Conservation (phyloP, 179 eudicot species). For the Heliamphora pulchella region DNA sequence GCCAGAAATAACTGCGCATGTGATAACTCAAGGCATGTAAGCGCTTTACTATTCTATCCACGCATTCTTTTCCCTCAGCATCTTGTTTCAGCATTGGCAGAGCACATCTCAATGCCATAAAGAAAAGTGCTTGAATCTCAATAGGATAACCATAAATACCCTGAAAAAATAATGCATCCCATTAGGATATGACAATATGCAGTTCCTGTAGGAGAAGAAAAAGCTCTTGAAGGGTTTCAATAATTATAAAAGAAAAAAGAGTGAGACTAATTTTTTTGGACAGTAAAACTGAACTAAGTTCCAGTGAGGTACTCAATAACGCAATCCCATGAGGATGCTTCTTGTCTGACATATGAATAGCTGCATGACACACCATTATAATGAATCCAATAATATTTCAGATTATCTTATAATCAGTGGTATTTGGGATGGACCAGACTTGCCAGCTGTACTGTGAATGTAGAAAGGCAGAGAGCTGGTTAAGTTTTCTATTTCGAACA, state of each 20-base stretch:
- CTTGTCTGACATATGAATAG: no score
- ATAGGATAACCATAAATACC: conserved; percentile 90
- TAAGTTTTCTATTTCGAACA: not conserved
- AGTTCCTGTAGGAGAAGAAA: no score
- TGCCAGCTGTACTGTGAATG: not conserved
- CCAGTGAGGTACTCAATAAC: no score
- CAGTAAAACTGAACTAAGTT: no score
- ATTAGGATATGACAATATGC: no score
- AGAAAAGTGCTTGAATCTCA: conserved; percentile 87
- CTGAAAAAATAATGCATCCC: conserved; percentile 24
- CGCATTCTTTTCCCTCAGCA: conserved; percentile 55
- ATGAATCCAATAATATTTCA: not conserved
- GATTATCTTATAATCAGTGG: not conserved
- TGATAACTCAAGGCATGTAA: conserved; percentile 72
- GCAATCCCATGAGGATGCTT: no score
- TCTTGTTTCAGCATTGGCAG: conserved; percentile 61
- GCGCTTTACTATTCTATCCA: conserved; percentile 68
- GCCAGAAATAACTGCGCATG: conserved; percentile 81
- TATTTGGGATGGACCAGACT: not conserved
- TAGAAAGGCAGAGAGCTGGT: not conserved
- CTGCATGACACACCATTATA: not conserved
- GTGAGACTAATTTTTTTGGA: no score
- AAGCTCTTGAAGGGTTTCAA: no score
- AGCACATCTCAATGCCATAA: conserved; percentile 80
- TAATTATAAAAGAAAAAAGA: no score